Conservation (phyloP, 371 early-diverging fungal species). For the Mucor piriformis region DNA sequence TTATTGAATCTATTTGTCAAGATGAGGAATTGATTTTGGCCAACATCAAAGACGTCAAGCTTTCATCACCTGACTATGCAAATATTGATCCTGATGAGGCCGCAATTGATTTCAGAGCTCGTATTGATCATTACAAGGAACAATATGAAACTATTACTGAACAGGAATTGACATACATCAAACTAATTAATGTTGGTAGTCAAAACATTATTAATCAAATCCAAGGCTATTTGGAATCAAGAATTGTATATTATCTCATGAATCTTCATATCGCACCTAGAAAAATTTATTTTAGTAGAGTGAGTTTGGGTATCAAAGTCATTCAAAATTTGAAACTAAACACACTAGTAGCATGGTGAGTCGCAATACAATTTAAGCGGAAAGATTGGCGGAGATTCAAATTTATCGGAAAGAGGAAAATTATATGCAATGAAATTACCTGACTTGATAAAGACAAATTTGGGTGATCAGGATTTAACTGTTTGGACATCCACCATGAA, state of each 20-base stretch:
- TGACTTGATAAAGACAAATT: conserved; percentile 67
- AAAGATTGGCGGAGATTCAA: conserved; percentile 95
- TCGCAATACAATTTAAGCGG: conserved; percentile 84
- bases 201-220: conserved; percentile 89
- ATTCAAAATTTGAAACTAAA: too few relatives aligned
- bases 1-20: conserved; percentile 94
- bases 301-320: conserved; percentile 29
- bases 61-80: conserved; percentile 93
- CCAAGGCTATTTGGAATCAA: conserved; percentile 90
- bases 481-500: conserved; percentile 97
- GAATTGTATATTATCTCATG: conserved; percentile 97
- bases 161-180: conserved; percentile 82
- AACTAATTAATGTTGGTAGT: conserved; percentile 92
- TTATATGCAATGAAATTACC: conserved; percentile 87
- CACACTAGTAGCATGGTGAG: conserved; percentile 84
- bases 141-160: conserved; percentile 88
- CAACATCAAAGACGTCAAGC: conserved; percentile 94
- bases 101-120: conserved; percentile 73
- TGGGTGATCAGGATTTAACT: conserved; percentile 75
- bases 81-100: conserved; percentile 68
- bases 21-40: conserved; percentile 83
- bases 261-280: conserved; percentile 95
- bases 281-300: conserved; percentile 87
- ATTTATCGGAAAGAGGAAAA: conserved; percentile 86
- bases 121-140: conserved; percentile 91